These are phyloP conservation scores for Naganishia liquefaciens DNA, from an alignment of 1,284 basidiomycete genomes.

Conservation along the genomic window DNA sequence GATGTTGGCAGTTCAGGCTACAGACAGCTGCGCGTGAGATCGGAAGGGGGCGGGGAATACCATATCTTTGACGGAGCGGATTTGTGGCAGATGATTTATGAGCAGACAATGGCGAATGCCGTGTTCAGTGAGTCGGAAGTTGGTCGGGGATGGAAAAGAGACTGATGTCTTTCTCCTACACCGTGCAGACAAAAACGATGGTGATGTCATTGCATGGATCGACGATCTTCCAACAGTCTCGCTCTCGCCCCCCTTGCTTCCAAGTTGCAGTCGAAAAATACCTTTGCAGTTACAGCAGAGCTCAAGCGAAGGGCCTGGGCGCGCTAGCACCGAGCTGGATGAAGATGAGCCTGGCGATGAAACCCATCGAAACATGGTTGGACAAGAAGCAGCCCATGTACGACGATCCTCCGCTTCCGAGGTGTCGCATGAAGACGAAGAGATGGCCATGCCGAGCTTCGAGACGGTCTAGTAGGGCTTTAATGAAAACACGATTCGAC, in stretches of 20 bases:
- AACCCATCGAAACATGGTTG: neutral
- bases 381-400: neutral
- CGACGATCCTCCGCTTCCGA: no score
- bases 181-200: neutral
- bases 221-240: slow-evolving; percentile 1
- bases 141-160: neutral
- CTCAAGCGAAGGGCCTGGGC: no score
- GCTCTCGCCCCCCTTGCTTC: neutral
- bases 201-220: slow-evolving; percentile 7
- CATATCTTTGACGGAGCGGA: slow-evolving; percentile 1
- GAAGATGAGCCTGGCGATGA: neutral
- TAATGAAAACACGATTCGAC: no score
- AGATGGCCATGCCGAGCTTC: neutral
- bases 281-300: neutral
- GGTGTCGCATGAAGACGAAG: neutral
- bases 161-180: neutral
- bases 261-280: neutral
- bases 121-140: slow-evolving; percentile 5
- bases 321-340: neutral
- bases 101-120: slow-evolving; percentile 4
- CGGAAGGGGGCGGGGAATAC: neutral
- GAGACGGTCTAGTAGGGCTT: no score
- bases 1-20: neutral
- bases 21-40: neutral
- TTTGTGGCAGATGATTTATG: slow-evolving; percentile 15